A percentile compares a stretch with the other conserved stretches of the same genome.
These are phyloP conservation scores for Ogataea hybrid DNA, from an alignment of 1,139 yeast genomes.

Conservation along the genomic window DNA sequence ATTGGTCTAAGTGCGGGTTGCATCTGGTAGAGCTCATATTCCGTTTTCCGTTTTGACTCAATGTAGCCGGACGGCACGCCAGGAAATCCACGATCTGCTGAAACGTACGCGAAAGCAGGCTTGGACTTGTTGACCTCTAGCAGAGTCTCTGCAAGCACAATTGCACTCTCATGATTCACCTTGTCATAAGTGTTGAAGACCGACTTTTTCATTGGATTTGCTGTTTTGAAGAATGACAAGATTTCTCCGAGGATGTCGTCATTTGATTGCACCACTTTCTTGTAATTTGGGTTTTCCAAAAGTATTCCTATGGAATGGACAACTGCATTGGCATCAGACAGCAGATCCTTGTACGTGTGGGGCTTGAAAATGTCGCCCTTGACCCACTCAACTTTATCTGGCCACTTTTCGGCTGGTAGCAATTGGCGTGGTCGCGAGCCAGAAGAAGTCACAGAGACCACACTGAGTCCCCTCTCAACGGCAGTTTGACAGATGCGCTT, in stretches of 20 bases:
- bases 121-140: slow-evolving; percentile 30
- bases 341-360: slow-evolving; percentile 45
- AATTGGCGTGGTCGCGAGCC: slow-evolving; percentile 51
- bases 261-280: slow-evolving; percentile 48
- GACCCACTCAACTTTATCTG: slow-evolving; percentile 63
- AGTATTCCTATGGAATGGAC: slow-evolving; percentile 84
- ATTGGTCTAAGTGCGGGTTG: slow-evolving; percentile 51
- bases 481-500: slow-evolving; percentile 72
- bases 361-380: slow-evolving; percentile 69
- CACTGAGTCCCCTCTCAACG: slow-evolving; percentile 57
- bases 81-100: slow-evolving; percentile 75
- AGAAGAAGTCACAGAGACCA: slow-evolving; percentile 55
- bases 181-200: slow-evolving; percentile 53
- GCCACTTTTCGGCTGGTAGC: slow-evolving; percentile 44
- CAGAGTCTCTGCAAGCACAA: slow-evolving; percentile 58
- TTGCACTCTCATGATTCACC: slow-evolving; percentile 69
- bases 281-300: slow-evolving; percentile 66
- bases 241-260: slow-evolving; percentile 28
- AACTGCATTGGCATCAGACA: slow-evolving; percentile 57
- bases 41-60: slow-evolving; percentile 75
- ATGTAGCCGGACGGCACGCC: slow-evolving; percentile 69
- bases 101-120: slow-evolving; percentile 66
- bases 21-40: slow-evolving; percentile 48
- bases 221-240: slow-evolving; percentile 23
- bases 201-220: slow-evolving; percentile 55